Conservation (phyloP, 106 monocot genomes). For the Triglochin maritima region DNA sequence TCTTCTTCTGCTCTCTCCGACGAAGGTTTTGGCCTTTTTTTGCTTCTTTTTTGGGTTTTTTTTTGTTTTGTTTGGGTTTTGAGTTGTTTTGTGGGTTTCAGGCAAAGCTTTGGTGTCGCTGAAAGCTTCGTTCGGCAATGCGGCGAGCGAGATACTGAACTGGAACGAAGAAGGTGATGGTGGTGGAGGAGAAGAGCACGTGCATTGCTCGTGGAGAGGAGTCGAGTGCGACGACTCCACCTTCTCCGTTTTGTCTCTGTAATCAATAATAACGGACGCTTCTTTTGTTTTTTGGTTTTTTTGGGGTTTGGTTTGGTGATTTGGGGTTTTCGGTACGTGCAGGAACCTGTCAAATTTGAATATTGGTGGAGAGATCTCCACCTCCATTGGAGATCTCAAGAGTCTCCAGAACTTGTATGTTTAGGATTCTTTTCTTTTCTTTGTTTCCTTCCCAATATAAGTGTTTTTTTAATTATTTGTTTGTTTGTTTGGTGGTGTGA, state of each 20-base stretch:
- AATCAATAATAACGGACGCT: background rate
- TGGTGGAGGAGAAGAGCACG: conserved; percentile 8
- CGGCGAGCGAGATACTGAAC: conserved; percentile 55
- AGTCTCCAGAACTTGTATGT: conserved; percentile 63
- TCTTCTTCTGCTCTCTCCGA: background rate
- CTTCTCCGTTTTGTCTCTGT: conserved; percentile 58
- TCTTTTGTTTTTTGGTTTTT: background rate
- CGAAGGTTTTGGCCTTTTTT: background rate
- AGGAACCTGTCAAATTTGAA: conserved; percentile 94
- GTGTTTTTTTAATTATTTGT: background rate
- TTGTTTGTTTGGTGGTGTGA: background rate
- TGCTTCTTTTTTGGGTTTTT: background rate
- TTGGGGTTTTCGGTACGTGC: background rate
- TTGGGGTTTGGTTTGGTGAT: background rate
- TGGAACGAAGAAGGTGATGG: conserved; percentile 33
- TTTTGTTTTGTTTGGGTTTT: background rate
- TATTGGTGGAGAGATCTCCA: conserved; percentile 85
- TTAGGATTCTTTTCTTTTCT: background rate
- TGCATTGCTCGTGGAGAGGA: conserved; percentile 80
- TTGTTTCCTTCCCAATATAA: conserved; percentile 1
- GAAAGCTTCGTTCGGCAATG: conserved; percentile 68
- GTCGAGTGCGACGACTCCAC: conserved; percentile 64
- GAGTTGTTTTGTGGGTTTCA: conserved; percentile 5
- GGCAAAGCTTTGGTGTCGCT: conserved; percentile 40
- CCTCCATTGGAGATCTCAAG: conserved; percentile 68